Percentiles rank a stretch among this genome's conserved stretches.
Conservation (phyloP, 768 basidiomycete genomes). For the Auricularia sp. region DNA sequence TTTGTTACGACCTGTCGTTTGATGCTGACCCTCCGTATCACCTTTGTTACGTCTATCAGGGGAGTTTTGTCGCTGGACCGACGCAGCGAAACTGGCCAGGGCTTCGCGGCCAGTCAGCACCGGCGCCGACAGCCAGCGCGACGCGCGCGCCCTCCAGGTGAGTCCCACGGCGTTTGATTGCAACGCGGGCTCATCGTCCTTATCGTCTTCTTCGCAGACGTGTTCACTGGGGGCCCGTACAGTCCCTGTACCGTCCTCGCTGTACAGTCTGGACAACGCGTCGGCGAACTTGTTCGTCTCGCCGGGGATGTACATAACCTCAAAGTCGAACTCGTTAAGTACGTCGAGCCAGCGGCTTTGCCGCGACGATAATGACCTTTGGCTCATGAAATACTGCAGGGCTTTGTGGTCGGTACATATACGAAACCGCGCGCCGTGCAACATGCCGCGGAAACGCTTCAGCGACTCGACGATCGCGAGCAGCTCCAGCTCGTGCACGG, state of each 20-base stretch:
- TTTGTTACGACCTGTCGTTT: too few species aligned
- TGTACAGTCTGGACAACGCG: constrained; percentile 18
- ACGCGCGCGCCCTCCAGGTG: too few species aligned
- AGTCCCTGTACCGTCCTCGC: constrained; percentile 14
- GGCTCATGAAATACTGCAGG: constrained; percentile 4
- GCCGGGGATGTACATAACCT: constrained; percentile 2
- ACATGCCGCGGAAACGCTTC: constrained; percentile 23
- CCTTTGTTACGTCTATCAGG: too few species aligned
- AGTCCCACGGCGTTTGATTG: too few species aligned
- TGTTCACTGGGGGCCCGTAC: constrained; percentile 17
- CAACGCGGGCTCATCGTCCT: too few species aligned
- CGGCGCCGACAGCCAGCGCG: too few species aligned
- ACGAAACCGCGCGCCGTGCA: constrained; percentile 18
- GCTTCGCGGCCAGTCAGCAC: too few species aligned
- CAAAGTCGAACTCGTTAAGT: constrained; percentile 7
- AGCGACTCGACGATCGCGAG: constrained; percentile 23
- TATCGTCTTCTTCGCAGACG: constrained; percentile 8
- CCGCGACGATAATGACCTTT: neutral
- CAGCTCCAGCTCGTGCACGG: constrained; percentile 33
- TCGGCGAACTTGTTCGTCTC: constrained; percentile 5
- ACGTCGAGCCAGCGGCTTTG: constrained; percentile 5
- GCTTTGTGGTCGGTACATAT: constrained; percentile 7
- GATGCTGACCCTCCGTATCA: too few species aligned
- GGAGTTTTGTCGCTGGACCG: too few species aligned
- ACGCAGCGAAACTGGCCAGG: too few species aligned